These are phyloP conservation scores for Jackrogersella minutella DNA, from an alignment of 495 filamentous ascomycete species.

Conservation along the genomic window DNA sequence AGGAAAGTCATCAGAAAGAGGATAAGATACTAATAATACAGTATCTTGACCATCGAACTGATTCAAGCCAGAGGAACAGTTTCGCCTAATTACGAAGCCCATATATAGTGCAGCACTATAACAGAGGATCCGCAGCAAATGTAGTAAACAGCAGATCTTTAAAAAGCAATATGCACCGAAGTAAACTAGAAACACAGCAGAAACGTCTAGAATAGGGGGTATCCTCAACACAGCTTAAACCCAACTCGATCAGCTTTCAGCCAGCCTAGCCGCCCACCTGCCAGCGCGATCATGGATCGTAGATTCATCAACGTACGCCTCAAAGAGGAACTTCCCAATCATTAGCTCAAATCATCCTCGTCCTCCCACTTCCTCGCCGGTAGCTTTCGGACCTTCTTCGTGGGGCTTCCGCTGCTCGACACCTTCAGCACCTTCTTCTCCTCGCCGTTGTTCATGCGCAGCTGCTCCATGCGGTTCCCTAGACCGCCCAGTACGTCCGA, in stretches of 20 bases:
- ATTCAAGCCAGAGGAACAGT: too few species aligned
- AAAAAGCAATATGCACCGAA: not conserved
- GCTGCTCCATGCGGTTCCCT: conserved; percentile 39
- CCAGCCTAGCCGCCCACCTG: not conserved
- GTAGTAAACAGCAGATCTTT: not conserved
- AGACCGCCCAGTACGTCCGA: conserved; percentile 25
- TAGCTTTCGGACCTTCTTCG: conserved; percentile 54
- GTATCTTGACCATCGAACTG: too few species aligned
- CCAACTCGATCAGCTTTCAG: not conserved
- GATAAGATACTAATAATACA: too few species aligned
- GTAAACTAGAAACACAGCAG: conserved; percentile 1
- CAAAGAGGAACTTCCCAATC: not conserved
- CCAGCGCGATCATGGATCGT: not conserved
- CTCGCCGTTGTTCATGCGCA: conserved; percentile 36
- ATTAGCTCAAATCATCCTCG: conserved; percentile 45
- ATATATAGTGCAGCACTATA: too few species aligned
- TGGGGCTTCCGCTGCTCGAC: conserved; percentile 38
- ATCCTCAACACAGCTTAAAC: conserved; percentile 31
- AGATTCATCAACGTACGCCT: not conserved
- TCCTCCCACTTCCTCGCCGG: conserved; percentile 49
- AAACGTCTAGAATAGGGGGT: conserved; percentile 31
- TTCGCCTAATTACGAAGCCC: too few species aligned
- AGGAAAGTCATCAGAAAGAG: too few species aligned
- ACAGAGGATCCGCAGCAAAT: not conserved
- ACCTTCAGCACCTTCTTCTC: conserved; percentile 41